Base-by-base conservation (phyloP, 441 rosid species). In the Syzygium malaccense region DNA sequence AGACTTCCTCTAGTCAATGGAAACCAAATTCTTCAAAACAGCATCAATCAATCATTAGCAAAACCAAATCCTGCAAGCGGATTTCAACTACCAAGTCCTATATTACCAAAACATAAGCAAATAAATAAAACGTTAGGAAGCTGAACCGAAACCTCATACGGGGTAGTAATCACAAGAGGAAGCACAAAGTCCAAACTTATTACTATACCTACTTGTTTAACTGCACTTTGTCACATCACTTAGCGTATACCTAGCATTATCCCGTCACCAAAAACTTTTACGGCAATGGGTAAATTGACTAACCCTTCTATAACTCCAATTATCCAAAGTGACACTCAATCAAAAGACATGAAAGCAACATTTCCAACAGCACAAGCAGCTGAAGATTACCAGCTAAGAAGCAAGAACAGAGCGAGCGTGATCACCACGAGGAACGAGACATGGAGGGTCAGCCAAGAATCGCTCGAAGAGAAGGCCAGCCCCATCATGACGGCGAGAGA, bases 401-500 rank as follows among this genome's bases (percentile, higher is more conserved):
- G 99, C 86, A 93, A 45, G 90, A 97, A 96, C 90, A 98, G 99
- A 62, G 96, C 86, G 68, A 93, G 92, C 8, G 98, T 92, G 86
- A 98, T 94, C 6, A 95, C 57, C 88, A 98, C 94, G 60, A 96
- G 96, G 90, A 98, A 92, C 45, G 93, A 94, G 86, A 96, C 97
- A 91, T 96, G 99, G 85, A 96, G 88, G 54, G 96, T 88, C 95
- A 98, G 86, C 86, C 90, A 92, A 37, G 94, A 92, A 89, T 98
- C 99, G 51, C 95, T 94, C 14, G 97, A 93, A 33, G 97, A 93
- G 94, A 97, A 95, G 57, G 99, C 98, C 85, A 98, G 86, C 55
- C 97, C 95, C 88, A 97, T 93, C 97, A 98, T 97, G 88, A 95
- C 91, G 88, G 95, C 92, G 57, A 96, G 96, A 80, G 92, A 93